Evolutionary conservation across 1,284 basidiomycete genomes (phyloP).

Genomic region (Microbotryum saponariae): DNA sequence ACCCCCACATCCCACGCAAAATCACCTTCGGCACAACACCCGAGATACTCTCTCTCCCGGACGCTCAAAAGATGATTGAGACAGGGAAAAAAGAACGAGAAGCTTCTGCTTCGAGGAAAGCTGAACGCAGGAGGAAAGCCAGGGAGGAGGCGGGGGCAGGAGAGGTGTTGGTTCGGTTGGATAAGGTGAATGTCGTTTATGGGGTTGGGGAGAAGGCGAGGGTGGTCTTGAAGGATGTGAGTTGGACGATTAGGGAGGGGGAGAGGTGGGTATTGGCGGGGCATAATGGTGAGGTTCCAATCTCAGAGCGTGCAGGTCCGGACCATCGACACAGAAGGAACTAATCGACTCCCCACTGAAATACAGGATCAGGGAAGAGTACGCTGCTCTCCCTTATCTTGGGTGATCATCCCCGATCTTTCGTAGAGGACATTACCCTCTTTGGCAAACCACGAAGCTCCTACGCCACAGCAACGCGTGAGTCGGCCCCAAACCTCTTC

Average conservation of each 20-base stretch:
- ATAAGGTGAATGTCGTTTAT: conserved; percentile 65
- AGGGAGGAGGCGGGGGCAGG: conserved; percentile 15
- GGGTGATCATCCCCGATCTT: conserved; percentile 91
- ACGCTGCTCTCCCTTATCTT: conserved; percentile 86
- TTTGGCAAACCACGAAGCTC: conserved; percentile 33
- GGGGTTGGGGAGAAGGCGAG: conserved; percentile 38
- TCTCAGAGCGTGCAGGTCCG: background rate
- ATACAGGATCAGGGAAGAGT: conserved; percentile 81
- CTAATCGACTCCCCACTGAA: too few relatives aligned
- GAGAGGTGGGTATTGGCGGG: conserved; percentile 83
- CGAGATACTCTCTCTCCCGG: conserved; percentile 39
- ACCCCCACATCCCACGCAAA: conserved; percentile 33
- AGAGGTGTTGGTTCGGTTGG: conserved; percentile 51
- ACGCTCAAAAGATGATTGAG: conserved; percentile 9
- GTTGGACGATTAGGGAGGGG: conserved; percentile 70
- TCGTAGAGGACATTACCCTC: conserved; percentile 54
- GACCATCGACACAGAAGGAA: background rate
- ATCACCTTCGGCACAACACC: conserved; percentile 49
- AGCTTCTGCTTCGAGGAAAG: background rate
- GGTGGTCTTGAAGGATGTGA: conserved; percentile 63
- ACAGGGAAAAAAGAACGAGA: conserved; percentile 20
- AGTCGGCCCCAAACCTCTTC: background rate
- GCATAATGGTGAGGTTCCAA: conserved; percentile 57
- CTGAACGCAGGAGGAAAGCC: conserved; percentile 4
- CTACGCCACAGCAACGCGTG: conserved; percentile 31